A percentile compares a stretch with the other conserved stretches of the same genome.
These are phyloP conservation scores for Scenedesmus sp. DNA, from an alignment of 163 green algal genomes.

Conservation along the genomic window DNA sequence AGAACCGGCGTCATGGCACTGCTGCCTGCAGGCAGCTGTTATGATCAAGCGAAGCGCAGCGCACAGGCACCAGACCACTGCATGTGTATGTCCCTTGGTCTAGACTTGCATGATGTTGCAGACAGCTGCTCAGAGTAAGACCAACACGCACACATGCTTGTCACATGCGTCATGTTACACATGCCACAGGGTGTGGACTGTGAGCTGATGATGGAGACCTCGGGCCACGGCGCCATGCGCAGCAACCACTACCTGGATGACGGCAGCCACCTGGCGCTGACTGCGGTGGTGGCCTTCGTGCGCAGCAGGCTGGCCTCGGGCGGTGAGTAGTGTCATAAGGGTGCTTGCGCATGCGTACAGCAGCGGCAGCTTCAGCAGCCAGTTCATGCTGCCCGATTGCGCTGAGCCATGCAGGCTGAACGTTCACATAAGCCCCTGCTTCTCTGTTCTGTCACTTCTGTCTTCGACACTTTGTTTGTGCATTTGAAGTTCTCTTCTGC, in stretches of 20 bases:
- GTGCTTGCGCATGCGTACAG: background rate
- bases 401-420: no score
- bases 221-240: slow-evolving; percentile 92
- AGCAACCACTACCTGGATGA: slow-evolving; percentile 98
- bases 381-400: no score
- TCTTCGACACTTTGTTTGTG: background rate
- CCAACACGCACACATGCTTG: slow-evolving; percentile 7
- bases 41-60: no score
- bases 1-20: no score
- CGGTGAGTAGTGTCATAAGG: background rate
- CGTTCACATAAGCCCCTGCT: background rate
- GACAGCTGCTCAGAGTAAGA: background rate
- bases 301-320: slow-evolving; percentile 55
- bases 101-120: background rate
- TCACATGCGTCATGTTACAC: background rate
- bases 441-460: background rate
- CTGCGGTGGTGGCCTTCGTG: slow-evolving; percentile 89
- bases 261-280: slow-evolving; percentile 91
- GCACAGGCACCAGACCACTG: no score
- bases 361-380: background rate
- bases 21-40: no score
- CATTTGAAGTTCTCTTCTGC: background rate
- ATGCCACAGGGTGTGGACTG: slow-evolving; percentile 72
- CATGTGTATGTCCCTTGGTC: background rate
- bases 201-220: slow-evolving; percentile 98